These are phyloP conservation scores for Lichtheimia corymbifera DNA, from an alignment of 371 early-diverging fungal species.

Conservation along the genomic window DNA sequence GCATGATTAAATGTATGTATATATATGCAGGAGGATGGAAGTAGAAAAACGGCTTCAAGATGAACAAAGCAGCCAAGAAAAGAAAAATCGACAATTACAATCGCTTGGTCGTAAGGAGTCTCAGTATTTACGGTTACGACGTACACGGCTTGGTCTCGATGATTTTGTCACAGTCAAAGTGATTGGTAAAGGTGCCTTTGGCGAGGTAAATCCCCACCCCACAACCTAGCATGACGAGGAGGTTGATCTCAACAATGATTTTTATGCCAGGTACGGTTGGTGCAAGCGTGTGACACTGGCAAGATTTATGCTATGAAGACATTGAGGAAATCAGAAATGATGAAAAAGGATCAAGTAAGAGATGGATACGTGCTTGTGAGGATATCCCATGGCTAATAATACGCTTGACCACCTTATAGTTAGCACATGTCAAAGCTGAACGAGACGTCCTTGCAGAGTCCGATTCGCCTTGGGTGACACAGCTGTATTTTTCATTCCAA, in stretches of 20 bases:
- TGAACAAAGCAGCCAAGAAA: conserved; percentile 85
- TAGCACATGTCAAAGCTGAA: conserved; percentile 97
- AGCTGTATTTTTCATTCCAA: conserved; percentile 94
- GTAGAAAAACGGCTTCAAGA: conserved; percentile 72
- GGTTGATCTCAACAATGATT: background rate
- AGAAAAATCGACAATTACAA: conserved; percentile 79
- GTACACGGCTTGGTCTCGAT: conserved; percentile 90
- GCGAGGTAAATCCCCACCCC: conserved; percentile 89
- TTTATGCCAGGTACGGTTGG: conserved; percentile 75
- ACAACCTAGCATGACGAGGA: conserved; percentile 4
- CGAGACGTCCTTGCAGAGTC: conserved; percentile 96
- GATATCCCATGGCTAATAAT: background rate
- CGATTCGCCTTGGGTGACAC: conserved; percentile 98
- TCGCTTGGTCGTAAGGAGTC: conserved; percentile 88
- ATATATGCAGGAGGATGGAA: conserved; percentile 71
- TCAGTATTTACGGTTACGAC: conserved; percentile 87
- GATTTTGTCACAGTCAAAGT: conserved; percentile 97
- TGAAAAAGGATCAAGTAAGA: conserved; percentile 91
- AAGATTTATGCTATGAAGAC: conserved; percentile 99
- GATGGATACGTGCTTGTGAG: background rate
- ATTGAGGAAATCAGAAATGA: conserved; percentile 95
- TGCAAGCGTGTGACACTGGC: conserved; percentile 94
- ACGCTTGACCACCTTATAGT: conserved; percentile 34
- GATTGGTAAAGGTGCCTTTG: conserved; percentile 99
- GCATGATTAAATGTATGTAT: background rate